Base-by-base conservation (phyloP, 495 filamentous ascomycete species). In the Daldinia grandis region DNA sequence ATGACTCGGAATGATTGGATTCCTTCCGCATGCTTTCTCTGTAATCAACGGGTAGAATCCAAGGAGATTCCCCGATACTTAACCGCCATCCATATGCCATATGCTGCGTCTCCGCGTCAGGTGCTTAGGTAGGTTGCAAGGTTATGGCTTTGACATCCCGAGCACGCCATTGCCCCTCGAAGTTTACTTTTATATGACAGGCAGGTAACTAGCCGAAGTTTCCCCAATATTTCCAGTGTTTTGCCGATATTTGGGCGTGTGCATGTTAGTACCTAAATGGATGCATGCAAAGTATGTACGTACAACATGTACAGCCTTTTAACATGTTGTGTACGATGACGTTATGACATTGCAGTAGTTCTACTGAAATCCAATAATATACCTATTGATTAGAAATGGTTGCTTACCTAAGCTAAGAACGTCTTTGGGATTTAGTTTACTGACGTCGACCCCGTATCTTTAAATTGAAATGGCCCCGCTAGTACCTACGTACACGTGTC, bases 401-500 rank as follows among this genome's bases (percentile, higher is more conserved):
- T 47, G 42, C 42, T 47, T 47, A 47, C 19, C 9, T 47, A 47
- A 47, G 42, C 9, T 47, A 47, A 47, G 42, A 47, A 24, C 19
- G 9, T 24, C 42, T 10, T 47, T 12, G 42, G 42, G 42, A 47
- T 47, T 47, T 47, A 47, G 42, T 47, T 47, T 44, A 44, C 15
- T 44, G 15, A 44, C n/a, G 40, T 44, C 17, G 40, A 19, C 6
- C 40, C 42, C 42, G 24, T 24, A 21, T 38, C 1, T 14, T 38
- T n/a, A n/a, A n/a, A 38, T 14, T 44, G 1, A 53, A 55, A 19
- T 33, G 24, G 25, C 61, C 61, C 67, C 67, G 19, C 67, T 19
- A 10, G 50, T 61, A 65, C 67, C 17, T 70, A 65, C 67, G 24
- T 70, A 65, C 56, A 47, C 42, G 42, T 47, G 42, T 47, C 42